Base-by-base conservation (phyloP, 225 moss, liverwort and hornwort genomes). In the Bryum argenteum region DNA sequence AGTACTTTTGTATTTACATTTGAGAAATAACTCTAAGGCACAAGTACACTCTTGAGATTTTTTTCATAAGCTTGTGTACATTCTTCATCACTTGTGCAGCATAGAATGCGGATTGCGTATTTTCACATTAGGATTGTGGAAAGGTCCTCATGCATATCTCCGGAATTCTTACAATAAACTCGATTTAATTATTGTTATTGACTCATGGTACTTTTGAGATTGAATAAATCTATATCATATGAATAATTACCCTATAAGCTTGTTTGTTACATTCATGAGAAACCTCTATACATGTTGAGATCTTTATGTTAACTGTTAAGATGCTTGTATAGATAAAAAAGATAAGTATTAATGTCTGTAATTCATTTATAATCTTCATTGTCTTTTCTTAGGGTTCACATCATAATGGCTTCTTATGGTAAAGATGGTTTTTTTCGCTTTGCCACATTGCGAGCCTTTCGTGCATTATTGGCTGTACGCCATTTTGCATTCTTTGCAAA, bases 171-270 rank as follows among this genome's bases (percentile, higher is more conserved):
- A 88, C 61, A 95, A 95, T 79, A 95, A 79, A 72, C 80, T 95
- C 60, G 95, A 95, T 62, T 66, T 91, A 16, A 2, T 95, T 15
- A 88, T 95, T 72, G 72, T 95, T 15, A 38, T 95, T 47, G 95
- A 95, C 72, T 95, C 95, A 53, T 95, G 95, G 95, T 95, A 86
- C 68, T 33, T 6, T 33, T 33, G 33, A 0, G 33, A 5, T 33
- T 33, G 5, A 4, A 33, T 33, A 33, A 33, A 33, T 33, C 33
- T 33, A 33, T 6, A 33, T 33, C 33, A 3, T 33, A 33, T 6
- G 5, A 33, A 33, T 33, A 33, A 33, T 4, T 33, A 33, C 4
- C 33, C 5, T 33, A 33, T 5, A 33, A 33, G 33, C 5, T 33
- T 5, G 33, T 2, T 33, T 33, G 33, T 33, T 33, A 33, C 33